These are phyloP conservation scores for Leucocoprinus leucothites DNA, from an alignment of 768 basidiomycete genomes.

Conservation along the genomic window DNA sequence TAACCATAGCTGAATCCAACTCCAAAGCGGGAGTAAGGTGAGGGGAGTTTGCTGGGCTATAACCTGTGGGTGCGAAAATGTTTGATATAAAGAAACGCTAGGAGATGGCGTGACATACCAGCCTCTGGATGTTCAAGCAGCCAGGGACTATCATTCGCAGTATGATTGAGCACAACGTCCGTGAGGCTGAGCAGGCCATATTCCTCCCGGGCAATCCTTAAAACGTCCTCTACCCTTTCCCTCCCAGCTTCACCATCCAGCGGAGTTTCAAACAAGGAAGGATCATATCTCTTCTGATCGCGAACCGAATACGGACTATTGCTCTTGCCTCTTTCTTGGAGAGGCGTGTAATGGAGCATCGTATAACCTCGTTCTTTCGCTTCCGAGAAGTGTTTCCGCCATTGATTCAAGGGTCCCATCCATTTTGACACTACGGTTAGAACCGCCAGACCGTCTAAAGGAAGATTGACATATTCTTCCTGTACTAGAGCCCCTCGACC, in stretches of 20 bases:
- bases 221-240: constrained; percentile 55
- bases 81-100: not conserved
- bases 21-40: constrained; percentile 92
- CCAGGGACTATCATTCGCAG: constrained; percentile 93
- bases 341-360: constrained; percentile 95
- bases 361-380: constrained; percentile 92
- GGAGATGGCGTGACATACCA: constrained; percentile 45
- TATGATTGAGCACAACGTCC: constrained; percentile 97
- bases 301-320: constrained; percentile 93
- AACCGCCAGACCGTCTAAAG: constrained; percentile 85
- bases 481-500: constrained; percentile 50
- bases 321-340: constrained; percentile 88
- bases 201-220: constrained; percentile 74
- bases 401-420: constrained; percentile 85
- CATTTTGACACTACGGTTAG: constrained; percentile 95
- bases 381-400: constrained; percentile 80
- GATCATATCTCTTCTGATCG: constrained; percentile 82
- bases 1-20: constrained; percentile 81
- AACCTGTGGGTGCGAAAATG: constrained; percentile 49
- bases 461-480: constrained; percentile 59
- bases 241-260: constrained; percentile 46
- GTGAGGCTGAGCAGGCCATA: constrained; percentile 88
- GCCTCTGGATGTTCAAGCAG: constrained; percentile 93
- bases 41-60: constrained; percentile 86
- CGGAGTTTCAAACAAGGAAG: constrained; percentile 55